These are phyloP conservation scores for Bretziella fagacearum DNA, from an alignment of 2,329 filamentous ascomycete genomes.

Conservation along the genomic window DNA sequence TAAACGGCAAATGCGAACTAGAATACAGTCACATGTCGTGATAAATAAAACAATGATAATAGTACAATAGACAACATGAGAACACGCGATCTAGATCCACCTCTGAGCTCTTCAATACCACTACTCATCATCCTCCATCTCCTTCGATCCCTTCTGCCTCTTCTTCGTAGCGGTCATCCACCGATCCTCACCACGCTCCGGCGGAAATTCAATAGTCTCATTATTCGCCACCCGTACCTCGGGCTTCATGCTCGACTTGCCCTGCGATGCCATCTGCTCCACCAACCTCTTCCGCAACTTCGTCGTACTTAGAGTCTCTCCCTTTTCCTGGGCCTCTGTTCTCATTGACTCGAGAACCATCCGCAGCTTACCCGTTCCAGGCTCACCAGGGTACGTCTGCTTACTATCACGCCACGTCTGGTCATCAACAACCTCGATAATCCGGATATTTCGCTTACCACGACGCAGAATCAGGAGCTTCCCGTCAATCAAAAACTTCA, in stretches of 20 bases:
- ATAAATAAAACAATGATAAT: conserved; percentile 4
- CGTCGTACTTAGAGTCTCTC: conserved; percentile 18
- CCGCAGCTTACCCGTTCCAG: conserved; percentile 31
- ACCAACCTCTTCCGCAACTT: conserved; percentile 20
- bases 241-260: conserved; percentile 12
- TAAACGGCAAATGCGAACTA: not conserved
- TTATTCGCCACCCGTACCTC: conserved; percentile 24
- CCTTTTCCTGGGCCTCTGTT: conserved; percentile 21
- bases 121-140: not conserved
- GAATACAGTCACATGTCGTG: not conserved
- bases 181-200: conserved; percentile 11
- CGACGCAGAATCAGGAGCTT: conserved; percentile 42
- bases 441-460: conserved; percentile 45
- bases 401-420: conserved; percentile 34
- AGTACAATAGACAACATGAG: conserved; percentile 9
- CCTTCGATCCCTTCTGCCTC: conserved; percentile 16
- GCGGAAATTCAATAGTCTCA: conserved; percentile 25
- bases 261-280: conserved; percentile 15
- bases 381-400: conserved; percentile 35
- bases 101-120: not conserved
- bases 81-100: too few relatives aligned
- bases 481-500: conserved; percentile 43
- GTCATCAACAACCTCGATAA: conserved; percentile 42
- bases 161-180: conserved; percentile 7
- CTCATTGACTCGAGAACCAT: conserved; percentile 24